A percentile compares a stretch with the other conserved stretches of the same genome.
Evolutionary conservation across 139 green algal species (phyloP).

Genomic region (Closterium sp.): DNA sequence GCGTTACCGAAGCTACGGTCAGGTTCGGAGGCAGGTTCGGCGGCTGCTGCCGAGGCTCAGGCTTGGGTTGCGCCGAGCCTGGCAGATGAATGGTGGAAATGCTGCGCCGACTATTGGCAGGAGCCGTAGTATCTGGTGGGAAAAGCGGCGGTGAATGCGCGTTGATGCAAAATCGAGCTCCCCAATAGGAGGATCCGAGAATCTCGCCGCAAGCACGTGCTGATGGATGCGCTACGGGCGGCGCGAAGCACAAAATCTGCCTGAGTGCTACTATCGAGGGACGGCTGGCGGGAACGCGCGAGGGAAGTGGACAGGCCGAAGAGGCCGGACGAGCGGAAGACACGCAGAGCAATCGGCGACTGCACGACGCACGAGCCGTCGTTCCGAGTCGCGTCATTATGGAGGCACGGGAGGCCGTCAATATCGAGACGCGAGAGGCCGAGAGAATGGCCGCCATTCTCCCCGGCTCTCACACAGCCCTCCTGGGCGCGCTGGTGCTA

Average conservation of each 20-base stretch:
- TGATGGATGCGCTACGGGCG: neutral
- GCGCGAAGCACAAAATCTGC: neutral
- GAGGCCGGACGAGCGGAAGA: too few relatives aligned
- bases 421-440: neutral
- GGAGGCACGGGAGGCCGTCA: too few relatives aligned
- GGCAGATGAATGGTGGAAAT: neutral
- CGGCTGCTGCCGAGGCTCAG: neutral
- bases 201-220: too few relatives aligned
- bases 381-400: neutral
- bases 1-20: slow-evolving; percentile 1
- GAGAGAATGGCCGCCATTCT: neutral
- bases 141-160: neutral
- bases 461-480: too few relatives aligned
- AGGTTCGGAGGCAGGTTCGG: neutral
- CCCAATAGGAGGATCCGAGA: neutral
- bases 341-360: too few relatives aligned
- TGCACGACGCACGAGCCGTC: neutral
- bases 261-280: neutral
- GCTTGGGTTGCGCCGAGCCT: neutral
- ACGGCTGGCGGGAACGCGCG: neutral
- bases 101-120: neutral
- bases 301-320: neutral
- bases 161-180: neutral
- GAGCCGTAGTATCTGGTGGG: neutral
- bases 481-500: too few relatives aligned